Conservation (phyloP, 2,329 filamentous ascomycete species). For the Trichoderma lentiforme region DNA sequence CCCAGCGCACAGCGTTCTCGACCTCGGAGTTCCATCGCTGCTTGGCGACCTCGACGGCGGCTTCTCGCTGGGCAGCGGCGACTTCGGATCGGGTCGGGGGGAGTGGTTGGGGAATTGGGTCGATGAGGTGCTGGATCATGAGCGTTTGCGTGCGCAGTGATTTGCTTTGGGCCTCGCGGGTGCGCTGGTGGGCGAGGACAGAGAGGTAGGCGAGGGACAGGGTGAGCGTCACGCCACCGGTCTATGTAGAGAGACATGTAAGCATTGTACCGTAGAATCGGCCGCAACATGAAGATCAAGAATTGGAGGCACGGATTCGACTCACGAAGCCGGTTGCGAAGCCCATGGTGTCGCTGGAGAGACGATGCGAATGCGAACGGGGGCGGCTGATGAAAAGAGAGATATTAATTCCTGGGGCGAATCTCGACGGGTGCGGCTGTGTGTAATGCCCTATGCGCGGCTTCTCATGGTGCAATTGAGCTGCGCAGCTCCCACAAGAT, state of each 20-base stretch:
- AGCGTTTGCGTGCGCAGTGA: conserved; percentile 55
- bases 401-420: conserved; percentile 6
- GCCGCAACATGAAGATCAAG: background rate
- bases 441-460: conserved; percentile 23
- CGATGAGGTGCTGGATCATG: conserved; percentile 51
- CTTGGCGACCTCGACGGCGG: conserved; percentile 65
- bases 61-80: conserved; percentile 50
- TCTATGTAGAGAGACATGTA: conserved; percentile 42
- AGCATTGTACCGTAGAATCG: background rate
- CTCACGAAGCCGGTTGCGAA: conserved; percentile 73
- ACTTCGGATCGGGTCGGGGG: conserved; percentile 50
- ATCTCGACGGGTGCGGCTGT: background rate
- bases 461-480: conserved; percentile 34
- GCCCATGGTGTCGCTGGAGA: conserved; percentile 53
- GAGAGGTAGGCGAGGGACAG: conserved; percentile 70
- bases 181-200: conserved; percentile 65
- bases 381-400: conserved; percentile 9
- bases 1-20: conserved; percentile 61
- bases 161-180: conserved; percentile 57
- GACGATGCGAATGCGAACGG: background rate
- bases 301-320: conserved; percentile 20
- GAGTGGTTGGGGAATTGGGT: conserved; percentile 45
- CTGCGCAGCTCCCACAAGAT: conserved; percentile 24
- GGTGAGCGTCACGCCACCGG: conserved; percentile 72
- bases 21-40: conserved; percentile 76